Base-by-base conservation (phyloP, 805 yeast genomes). In the Metschnikowia aberdeeniae region DNA sequence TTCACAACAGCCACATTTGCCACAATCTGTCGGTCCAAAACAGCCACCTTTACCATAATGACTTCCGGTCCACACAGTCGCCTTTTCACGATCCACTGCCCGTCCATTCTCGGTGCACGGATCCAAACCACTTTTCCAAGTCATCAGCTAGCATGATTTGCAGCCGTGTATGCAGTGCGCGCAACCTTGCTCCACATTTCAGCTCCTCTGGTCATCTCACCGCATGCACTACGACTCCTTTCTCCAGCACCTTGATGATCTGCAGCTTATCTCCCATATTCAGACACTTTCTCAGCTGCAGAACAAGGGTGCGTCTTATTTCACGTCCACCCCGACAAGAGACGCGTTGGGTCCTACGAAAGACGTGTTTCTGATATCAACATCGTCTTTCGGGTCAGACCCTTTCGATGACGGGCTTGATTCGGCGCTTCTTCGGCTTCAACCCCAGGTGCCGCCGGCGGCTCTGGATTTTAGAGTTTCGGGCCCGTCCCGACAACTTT, bases 321-420 rank as follows among this genome's bases (percentile, higher is more conserved):
- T 13, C 3, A 24, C 34, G 26, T n/a, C 17, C 17, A 30, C 11
- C 6, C 17, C 17, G 3, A 26, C 34, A 6, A 22, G 12, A 19
- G 42, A 27, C 42, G 13, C 28, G 9, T 38, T 34, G 20, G 31
- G 33, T 10, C 33, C 33, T 5, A 11, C 33, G 24, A 36, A 36
- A 12, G 33, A 28, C 34, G 42, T 44, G 20, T 45, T 47, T 27
- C 36, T 50, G 6, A 20, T 35, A 31, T 46, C 45, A 36, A 43
- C 40, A 7, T 35, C 46, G 9, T 55, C 61, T 2, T 35, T 45
- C 5, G 49, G 52, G 5, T 53, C 61, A 3, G 63, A 60, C 31
- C 64, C 64, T 3, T 60, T 60, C 40, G 58, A 60, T 36, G 64
- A 60, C 34, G 56, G 56, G 4, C 49, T 60, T 17, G 64, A 60